These are phyloP conservation scores for Adiantum capillusveneris DNA, from an alignment of 75 land plant genomes.

Conservation along the genomic window DNA sequence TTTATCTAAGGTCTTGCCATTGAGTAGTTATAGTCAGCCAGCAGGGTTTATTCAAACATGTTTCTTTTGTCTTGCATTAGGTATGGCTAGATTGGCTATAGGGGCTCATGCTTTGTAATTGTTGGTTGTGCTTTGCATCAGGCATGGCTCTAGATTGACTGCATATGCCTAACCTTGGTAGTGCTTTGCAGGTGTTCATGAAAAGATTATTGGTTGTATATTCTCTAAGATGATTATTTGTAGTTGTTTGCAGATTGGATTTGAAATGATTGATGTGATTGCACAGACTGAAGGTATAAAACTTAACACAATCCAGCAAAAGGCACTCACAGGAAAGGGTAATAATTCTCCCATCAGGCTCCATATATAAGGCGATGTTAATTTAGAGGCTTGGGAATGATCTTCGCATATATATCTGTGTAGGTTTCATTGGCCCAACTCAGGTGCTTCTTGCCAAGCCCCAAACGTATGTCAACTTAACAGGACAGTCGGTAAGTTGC, in stretches of 20 bases:
- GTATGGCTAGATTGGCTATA: too few species aligned
- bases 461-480: slow-evolving; percentile 95
- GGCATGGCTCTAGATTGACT: too few species aligned
- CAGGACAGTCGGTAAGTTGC: slow-evolving; percentile 93
- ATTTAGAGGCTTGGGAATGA: not conserved
- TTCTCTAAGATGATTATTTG: not conserved
- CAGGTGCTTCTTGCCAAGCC: slow-evolving; percentile 92
- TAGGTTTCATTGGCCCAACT: slow-evolving; percentile 68
- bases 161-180: too few species aligned
- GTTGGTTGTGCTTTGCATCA: too few species aligned
- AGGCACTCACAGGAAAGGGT: slow-evolving; percentile 87
- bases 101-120: too few species aligned
- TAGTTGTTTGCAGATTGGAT: slow-evolving; percentile 60
- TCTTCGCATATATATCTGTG: slow-evolving; percentile 3
- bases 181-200: too few species aligned
- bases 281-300: slow-evolving; percentile 61
- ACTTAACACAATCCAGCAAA: slow-evolving; percentile 53
- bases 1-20: too few species aligned
- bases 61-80: too few species aligned
- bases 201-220: too few species aligned
- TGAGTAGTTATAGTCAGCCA: too few species aligned
- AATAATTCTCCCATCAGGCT: not conserved
- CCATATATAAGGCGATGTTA: not conserved
- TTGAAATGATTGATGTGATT: slow-evolving; percentile 90
- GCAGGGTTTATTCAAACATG: too few species aligned